Conservation (phyloP, 768 basidiomycete species). For the Termitomyces sp. region DNA sequence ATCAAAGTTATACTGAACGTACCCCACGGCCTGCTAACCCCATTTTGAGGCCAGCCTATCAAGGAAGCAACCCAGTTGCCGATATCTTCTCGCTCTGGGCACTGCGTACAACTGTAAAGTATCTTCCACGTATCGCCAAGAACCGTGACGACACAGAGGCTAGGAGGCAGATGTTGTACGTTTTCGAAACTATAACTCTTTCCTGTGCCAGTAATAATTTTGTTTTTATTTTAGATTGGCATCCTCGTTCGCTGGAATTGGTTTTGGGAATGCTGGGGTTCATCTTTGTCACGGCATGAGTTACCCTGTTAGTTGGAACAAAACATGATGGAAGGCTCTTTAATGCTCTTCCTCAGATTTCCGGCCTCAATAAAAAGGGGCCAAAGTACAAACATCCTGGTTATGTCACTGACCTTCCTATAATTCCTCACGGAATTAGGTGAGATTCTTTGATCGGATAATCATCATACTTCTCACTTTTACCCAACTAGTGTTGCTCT, state of each 20-base stretch:
- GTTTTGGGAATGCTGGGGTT: constrained; percentile 91
- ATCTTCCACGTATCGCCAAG: constrained; percentile 82
- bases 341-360: constrained; percentile 52
- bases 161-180: constrained; percentile 83
- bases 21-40: constrained; percentile 88
- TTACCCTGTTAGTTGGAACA: constrained; percentile 57
- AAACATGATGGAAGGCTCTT: background rate
- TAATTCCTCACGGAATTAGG: constrained; percentile 92
- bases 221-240: constrained; percentile 52
- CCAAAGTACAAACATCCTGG: constrained; percentile 90
- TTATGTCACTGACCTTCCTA: constrained; percentile 78
- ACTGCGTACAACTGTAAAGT: constrained; percentile 79
- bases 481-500: constrained; percentile 63
- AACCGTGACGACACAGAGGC: constrained; percentile 78
- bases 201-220: background rate
- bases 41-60: constrained; percentile 85
- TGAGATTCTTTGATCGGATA: constrained; percentile 17
- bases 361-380: constrained; percentile 90
- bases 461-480: background rate
- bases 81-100: constrained; percentile 98
- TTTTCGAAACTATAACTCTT: background rate
- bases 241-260: constrained; percentile 91
- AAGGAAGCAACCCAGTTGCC: constrained; percentile 90
- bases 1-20: constrained; percentile 79
- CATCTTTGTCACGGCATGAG: constrained; percentile 90